Evolutionary conservation across 306 rosid genomes (phyloP), one percentile per base, ranked within the genome.

Genomic region (Citrullus amarus): DNA sequence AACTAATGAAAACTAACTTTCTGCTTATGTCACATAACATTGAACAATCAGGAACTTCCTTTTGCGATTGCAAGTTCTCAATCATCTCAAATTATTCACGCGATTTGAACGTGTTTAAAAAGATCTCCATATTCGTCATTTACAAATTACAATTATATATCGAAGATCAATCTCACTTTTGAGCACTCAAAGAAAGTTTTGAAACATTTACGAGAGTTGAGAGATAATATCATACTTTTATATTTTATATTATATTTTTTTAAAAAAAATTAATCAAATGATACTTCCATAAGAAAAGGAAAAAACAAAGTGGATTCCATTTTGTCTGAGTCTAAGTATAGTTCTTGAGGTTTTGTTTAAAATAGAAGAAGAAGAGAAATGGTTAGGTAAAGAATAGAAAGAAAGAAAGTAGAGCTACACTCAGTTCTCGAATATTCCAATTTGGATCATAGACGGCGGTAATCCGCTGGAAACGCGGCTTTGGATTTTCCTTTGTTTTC

Each of bases 381-480:
- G 12, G 69, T 32, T 32, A 2, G 41, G n/a, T 62, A 62, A 34
- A 34, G 66, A 59, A 22, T 59, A 17, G 25, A 65, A 38, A 25
- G 4, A 50, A 51, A 32, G 48, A 38, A 38, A 63, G 46, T 16
- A 63, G 22, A 34, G 9, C 46, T 18, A 6, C 70, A 36, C 22
- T 16, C 46, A 6, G 20, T 15, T 55, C 28, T 22, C 6, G 46
- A 65, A 65, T 65, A 65, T 65, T 65, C 25, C 74, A 25, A 18
- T 68, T 38, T 11, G 46, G 48, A 65, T 34, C 73, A 12, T 46
- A 70, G 56, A 70, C 76, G 76, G 28, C 48, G 86, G 84, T 65
- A 82, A 72, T 73, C 82, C 74, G 72, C 79, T 83, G 85, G 89
- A 81, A 88, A 76, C 39, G 60, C 81, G 82, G 77, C 53, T 84